Evolutionary conservation across 2,329 filamentous ascomycete species (phyloP).

Genomic region (Leptodontidium sp.): DNA sequence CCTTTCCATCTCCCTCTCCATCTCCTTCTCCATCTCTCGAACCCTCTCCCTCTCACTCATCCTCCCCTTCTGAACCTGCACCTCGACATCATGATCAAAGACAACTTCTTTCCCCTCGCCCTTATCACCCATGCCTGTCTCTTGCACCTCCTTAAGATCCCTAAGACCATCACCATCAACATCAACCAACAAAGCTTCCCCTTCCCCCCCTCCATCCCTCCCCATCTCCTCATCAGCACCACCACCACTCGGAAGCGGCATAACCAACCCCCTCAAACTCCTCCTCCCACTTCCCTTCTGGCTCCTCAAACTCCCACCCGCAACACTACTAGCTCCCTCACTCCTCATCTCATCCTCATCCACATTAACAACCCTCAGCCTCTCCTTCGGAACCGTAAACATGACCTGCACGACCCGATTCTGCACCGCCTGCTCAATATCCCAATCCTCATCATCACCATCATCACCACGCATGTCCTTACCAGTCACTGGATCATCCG

Average conservation of each 20-base stretch:
- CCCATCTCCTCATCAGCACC: not conserved
- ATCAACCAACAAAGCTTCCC: constrained; percentile 10
- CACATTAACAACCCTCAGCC: constrained; percentile 88
- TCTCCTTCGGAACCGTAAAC: constrained; percentile 91
- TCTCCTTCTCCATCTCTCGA: constrained; percentile 19
- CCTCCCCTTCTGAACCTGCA: not conserved
- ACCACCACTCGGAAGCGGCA: not conserved
- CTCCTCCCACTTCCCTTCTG: constrained; percentile 38
- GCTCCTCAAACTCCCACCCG: constrained; percentile 46
- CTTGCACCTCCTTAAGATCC: not conserved
- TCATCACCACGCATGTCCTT: constrained; percentile 42
- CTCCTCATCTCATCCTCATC: constrained; percentile 60
- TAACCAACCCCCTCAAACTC: constrained; percentile 23
- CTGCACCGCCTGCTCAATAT: constrained; percentile 77
- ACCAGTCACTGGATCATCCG: not conserved
- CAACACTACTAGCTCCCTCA: constrained; percentile 34
- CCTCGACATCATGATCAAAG: constrained; percentile 1
- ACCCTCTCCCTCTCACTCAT: constrained; percentile 13
- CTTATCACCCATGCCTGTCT: not conserved
- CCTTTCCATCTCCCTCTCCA: not conserved
- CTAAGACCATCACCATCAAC: not conserved
- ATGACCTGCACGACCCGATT: constrained; percentile 80
- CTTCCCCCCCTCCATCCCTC: not conserved
- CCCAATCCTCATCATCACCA: constrained; percentile 66
- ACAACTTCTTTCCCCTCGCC: constrained; percentile 11